Percentiles rank a stretch among this genome's conserved stretches.
phyloP scores from a whole-genome alignment of 768 basidiomycete species.

The Agaricus bisporus region DNA sequence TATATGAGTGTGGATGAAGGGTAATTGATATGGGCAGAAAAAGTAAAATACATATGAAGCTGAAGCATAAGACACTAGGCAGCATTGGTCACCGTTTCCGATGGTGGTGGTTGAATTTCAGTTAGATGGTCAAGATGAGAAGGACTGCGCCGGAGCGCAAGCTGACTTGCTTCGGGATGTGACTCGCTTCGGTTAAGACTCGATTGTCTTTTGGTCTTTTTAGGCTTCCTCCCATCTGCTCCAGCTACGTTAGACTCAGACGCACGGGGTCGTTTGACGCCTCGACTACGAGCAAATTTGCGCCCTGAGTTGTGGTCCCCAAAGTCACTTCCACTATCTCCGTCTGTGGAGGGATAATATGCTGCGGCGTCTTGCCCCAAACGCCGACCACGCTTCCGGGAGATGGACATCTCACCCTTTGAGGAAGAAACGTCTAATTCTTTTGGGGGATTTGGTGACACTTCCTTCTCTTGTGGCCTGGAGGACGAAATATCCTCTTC shows the following conservation, averaged over 20 bases:
- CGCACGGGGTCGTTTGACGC: conserved; percentile 30
- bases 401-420: not conserved
- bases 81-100: not conserved
- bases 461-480: not conserved
- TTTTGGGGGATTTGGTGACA: not conserved
- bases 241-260: conserved; percentile 18
- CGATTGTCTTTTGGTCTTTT: conserved; percentile 26
- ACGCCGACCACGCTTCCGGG: not conserved
- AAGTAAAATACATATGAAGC: no score
- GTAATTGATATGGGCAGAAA: no score
- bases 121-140: not conserved
- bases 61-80: not conserved
- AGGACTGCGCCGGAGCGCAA: conserved; percentile 12
- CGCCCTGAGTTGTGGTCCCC: conserved; percentile 18
- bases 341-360: conserved; percentile 29
- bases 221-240: conserved; percentile 23
- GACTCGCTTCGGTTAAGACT: not conserved
- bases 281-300: conserved; percentile 20
- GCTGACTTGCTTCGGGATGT: not conserved
- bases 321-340: conserved; percentile 21
- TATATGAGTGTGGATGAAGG: no score
- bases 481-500: not conserved
- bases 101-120: conserved; percentile 13
- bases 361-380: conserved; percentile 12
- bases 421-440: not conserved